phyloP scores from a whole-genome alignment of 345 rosid species.

The Noccaea bulbosa region DNA sequence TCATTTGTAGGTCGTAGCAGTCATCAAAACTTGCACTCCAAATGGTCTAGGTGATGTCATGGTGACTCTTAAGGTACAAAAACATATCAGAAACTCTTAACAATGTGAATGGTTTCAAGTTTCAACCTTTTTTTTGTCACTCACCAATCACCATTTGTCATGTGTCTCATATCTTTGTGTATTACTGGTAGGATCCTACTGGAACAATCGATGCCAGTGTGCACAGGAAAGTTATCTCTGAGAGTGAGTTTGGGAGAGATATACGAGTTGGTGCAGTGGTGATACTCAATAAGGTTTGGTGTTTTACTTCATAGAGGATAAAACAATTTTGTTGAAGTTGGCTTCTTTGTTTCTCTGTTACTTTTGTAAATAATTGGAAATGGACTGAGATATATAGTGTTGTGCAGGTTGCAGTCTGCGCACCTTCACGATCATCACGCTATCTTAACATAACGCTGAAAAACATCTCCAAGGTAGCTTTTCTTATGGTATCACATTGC shows the following conservation, averaged over 20 bases:
- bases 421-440: slow-evolving; percentile 51
- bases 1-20: slow-evolving; percentile 62
- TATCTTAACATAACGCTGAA: slow-evolving; percentile 76
- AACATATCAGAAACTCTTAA: slow-evolving; percentile 4
- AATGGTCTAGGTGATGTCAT: slow-evolving; percentile 85
- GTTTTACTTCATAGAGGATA: slow-evolving; percentile 7
- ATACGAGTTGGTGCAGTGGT: slow-evolving; percentile 74
- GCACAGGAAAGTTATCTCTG: slow-evolving; percentile 61
- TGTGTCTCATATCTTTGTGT: slow-evolving; percentile 4
- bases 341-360: slow-evolving; percentile 11
- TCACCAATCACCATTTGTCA: background rate
- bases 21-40: slow-evolving; percentile 67
- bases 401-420: slow-evolving; percentile 79
- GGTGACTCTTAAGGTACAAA: slow-evolving; percentile 81
- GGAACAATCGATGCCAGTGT: slow-evolving; percentile 78
- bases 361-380: slow-evolving; percentile 10
- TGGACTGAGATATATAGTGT: slow-evolving; percentile 27
- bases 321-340: slow-evolving; percentile 11
- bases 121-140: slow-evolving; percentile 16
- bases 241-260: slow-evolving; percentile 60
- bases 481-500: slow-evolving; percentile 3
- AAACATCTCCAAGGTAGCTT: slow-evolving; percentile 78
- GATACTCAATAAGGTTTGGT: slow-evolving; percentile 65
- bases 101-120: background rate
- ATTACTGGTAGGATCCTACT: slow-evolving; percentile 70